These are phyloP conservation scores for Leishmania major DNA, from an alignment of 208 protist species.

Conservation along the genomic window DNA sequence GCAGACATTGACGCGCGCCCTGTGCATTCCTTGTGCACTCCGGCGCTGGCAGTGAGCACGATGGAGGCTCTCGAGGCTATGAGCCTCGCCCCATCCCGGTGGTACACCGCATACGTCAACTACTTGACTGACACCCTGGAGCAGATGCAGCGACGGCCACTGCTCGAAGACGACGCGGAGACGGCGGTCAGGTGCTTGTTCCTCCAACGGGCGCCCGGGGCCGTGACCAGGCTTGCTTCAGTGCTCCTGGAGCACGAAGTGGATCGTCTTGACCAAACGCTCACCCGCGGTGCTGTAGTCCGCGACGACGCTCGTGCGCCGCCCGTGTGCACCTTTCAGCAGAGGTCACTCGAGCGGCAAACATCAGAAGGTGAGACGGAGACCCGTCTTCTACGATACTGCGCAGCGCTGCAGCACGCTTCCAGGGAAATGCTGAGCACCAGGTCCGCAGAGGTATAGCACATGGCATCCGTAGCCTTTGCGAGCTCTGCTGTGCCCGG, in stretches of 20 bases:
- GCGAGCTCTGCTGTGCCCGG: not conserved
- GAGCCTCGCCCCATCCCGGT: constrained; percentile 14
- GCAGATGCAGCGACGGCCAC: constrained; percentile 16
- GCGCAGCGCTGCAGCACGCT: constrained; percentile 37
- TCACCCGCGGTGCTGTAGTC: constrained; percentile 7
- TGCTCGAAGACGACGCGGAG: constrained; percentile 37
- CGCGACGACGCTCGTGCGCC: not conserved
- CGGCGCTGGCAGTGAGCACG: constrained; percentile 37
- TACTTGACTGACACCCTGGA: constrained; percentile 14
- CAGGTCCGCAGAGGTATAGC: constrained; percentile 1
- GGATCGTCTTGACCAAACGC: constrained; percentile 32
- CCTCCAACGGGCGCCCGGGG: constrained; percentile 16
- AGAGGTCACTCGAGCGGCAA: constrained; percentile 27
- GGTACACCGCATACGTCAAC: constrained; percentile 25
- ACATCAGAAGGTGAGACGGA: constrained; percentile 26
- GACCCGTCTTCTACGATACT: constrained; percentile 51
- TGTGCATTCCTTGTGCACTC: constrained; percentile 49
- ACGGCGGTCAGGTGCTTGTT: constrained; percentile 29
- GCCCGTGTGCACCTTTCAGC: constrained; percentile 44
- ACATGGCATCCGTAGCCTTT: not conserved
- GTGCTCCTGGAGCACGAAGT: constrained; percentile 38
- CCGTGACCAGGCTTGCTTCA: constrained; percentile 26
- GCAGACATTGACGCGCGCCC: not conserved
- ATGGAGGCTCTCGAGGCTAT: constrained; percentile 49
- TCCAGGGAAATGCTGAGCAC: not conserved